Percentiles rank a stretch among this genome's conserved stretches.
These are phyloP conservation scores for Fusarium liriodendri DNA, from an alignment of 2,329 filamentous ascomycete species.

Conservation along the genomic window DNA sequence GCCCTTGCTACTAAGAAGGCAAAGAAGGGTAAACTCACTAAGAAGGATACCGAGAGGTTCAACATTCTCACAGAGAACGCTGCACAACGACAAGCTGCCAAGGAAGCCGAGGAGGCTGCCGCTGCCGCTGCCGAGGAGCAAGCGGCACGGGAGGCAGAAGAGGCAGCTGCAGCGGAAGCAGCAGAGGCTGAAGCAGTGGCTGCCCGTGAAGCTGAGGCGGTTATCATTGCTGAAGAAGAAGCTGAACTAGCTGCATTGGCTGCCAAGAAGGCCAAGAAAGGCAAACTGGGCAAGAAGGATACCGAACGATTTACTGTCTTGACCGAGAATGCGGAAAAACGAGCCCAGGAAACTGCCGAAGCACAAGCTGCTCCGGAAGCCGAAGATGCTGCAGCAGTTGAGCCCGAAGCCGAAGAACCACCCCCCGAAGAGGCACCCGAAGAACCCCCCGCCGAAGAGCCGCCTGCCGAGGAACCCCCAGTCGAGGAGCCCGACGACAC, in stretches of 20 bases:
- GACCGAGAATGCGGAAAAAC: constrained; percentile 21
- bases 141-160: constrained; percentile 1
- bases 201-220: constrained; percentile 26
- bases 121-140: constrained; percentile 8
- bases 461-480: constrained; percentile 6
- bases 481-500: constrained; percentile 11
- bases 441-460: constrained; percentile 2
- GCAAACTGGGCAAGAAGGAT: constrained; percentile 30
- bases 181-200: constrained; percentile 27
- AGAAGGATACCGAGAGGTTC: constrained; percentile 38
- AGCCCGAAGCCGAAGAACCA: constrained; percentile 21
- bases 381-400: constrained; percentile 11
- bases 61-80: constrained; percentile 40
- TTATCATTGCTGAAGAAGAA: constrained; percentile 28
- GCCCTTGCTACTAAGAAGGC: constrained; percentile 35
- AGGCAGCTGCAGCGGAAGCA: constrained; percentile 29
- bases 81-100: constrained; percentile 29
- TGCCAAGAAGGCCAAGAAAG: constrained; percentile 33
- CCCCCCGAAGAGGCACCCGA: constrained; percentile 15
- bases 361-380: constrained; percentile 42
- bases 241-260: constrained; percentile 24
- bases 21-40: constrained; percentile 37
- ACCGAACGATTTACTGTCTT: constrained; percentile 29
- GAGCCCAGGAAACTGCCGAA: constrained; percentile 30
- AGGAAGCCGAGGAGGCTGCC: constrained; percentile 44